A percentile compares a stretch with the other conserved stretches of the same genome.
These are phyloP conservation scores for Sungouiozyma ichnusensis DNA, from an alignment of 805 yeast genomes.

Conservation along the genomic window DNA sequence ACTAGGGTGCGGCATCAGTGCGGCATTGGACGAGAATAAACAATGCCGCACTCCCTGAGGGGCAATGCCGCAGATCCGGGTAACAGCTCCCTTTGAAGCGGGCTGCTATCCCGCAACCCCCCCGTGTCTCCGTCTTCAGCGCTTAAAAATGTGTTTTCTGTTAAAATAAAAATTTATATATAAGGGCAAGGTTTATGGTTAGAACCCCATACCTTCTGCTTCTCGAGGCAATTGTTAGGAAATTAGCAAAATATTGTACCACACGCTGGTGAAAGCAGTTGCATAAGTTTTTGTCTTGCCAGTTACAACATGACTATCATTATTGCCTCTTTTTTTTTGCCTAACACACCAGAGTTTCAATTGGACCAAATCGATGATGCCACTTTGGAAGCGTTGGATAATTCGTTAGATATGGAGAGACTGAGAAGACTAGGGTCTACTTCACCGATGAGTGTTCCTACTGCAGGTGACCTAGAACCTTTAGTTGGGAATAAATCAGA, in stretches of 20 bases:
- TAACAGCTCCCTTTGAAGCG: background rate
- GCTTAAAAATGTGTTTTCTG: background rate
- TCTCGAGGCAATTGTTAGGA: too few relatives aligned
- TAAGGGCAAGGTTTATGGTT: too few relatives aligned
- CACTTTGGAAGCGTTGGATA: slow-evolving; percentile 1
- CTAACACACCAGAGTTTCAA: slow-evolving; percentile 54
- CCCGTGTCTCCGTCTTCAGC: background rate
- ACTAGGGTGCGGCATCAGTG: background rate
- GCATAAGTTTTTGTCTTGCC: too few relatives aligned
- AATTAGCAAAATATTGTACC: too few relatives aligned
- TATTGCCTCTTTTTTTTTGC: slow-evolving; percentile 62
- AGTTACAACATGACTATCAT: slow-evolving; percentile 62
- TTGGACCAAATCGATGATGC: slow-evolving; percentile 13
- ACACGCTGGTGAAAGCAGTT: too few relatives aligned
- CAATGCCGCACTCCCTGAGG: too few relatives aligned
- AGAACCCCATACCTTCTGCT: too few relatives aligned
- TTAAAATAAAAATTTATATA: too few relatives aligned
- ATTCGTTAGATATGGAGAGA: slow-evolving; percentile 2
- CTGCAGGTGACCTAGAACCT: background rate
- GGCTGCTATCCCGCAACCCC: background rate
- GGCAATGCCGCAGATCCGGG: too few relatives aligned
- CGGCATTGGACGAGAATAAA: too few relatives aligned
- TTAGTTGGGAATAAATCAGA: slow-evolving; percentile 2
- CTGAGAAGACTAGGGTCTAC: background rate
- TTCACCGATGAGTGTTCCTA: background rate